Evolutionary conservation across 495 filamentous ascomycete species (phyloP).

Genomic region (Trypethelium eluteriae): DNA sequence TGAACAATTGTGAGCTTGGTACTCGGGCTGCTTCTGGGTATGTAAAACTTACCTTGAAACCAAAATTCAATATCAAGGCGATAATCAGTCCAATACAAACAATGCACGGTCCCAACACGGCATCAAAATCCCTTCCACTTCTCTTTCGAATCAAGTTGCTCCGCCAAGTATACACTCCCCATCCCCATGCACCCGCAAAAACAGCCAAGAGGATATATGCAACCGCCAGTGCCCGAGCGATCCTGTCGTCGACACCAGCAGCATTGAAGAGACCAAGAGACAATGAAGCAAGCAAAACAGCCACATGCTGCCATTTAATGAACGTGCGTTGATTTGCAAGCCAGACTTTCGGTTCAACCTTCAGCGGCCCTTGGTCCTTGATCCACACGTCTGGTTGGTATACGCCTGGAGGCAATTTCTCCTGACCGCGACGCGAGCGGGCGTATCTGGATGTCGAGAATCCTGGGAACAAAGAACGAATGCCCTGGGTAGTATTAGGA

Average conservation of each 20-base stretch:
- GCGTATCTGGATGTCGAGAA: conserved; percentile 68
- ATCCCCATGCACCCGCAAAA: conserved; percentile 82
- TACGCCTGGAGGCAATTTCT: conserved; percentile 72
- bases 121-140: conserved; percentile 90
- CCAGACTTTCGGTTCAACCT: conserved; percentile 96
- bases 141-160: conserved; percentile 70
- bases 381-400: conserved; percentile 72
- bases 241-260: conserved; percentile 58
- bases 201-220: conserved; percentile 75
- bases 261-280: conserved; percentile 83
- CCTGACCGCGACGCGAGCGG: conserved; percentile 42
- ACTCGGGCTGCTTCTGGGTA: not conserved
- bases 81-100: conserved; percentile 71
- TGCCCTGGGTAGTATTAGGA: conserved; percentile 22
- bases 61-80: conserved; percentile 80
- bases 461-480: conserved; percentile 58
- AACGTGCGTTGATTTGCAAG: conserved; percentile 96
- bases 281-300: conserved; percentile 71
- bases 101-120: conserved; percentile 70
- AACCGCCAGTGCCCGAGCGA: conserved; percentile 68
- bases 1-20: not conserved
- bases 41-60: conserved; percentile 51
- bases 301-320: conserved; percentile 95
- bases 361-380: conserved; percentile 83
- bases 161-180: conserved; percentile 67